phyloP scores from a whole-genome alignment of 768 basidiomycete genomes.

The Terana coerulea region DNA sequence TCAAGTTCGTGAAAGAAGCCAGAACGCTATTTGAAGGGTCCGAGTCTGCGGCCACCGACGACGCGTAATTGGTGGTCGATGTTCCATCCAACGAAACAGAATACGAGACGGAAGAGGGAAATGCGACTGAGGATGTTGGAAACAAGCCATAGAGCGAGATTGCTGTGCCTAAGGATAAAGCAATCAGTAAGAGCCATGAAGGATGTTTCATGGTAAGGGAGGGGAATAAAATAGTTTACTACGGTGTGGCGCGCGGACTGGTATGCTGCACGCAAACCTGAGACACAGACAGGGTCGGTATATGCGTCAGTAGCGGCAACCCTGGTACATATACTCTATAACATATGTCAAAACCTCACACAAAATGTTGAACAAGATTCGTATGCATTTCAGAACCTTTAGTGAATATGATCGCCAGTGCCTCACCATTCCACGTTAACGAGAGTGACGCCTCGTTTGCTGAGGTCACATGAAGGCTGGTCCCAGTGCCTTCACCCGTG shows the following conservation, averaged over 20 bases:
- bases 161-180: constrained; percentile 55
- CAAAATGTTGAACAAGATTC: no score
- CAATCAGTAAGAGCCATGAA: no score
- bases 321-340: no score
- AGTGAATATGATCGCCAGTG: no score
- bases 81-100: constrained; percentile 50
- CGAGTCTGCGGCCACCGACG: constrained; percentile 24
- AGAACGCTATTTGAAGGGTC: constrained; percentile 37
- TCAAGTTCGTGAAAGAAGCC: constrained; percentile 43
- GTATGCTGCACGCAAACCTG: no score
- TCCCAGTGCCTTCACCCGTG: constrained; percentile 44
- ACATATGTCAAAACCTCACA: no score
- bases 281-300: no score
- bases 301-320: no score
- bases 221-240: no score
- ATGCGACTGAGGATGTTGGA: constrained; percentile 26
- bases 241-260: no score
- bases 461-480: constrained; percentile 61
- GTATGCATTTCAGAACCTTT: no score
- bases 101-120: constrained; percentile 30
- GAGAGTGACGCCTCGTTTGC: constrained; percentile 51
- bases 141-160: constrained; percentile 57
- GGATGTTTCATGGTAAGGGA: no score
- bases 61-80: constrained; percentile 23
- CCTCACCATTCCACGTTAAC: constrained; percentile 61